Evolutionary conservation across 1,284 basidiomycete species (phyloP).

Genomic region (Cerioporus squamosus): DNA sequence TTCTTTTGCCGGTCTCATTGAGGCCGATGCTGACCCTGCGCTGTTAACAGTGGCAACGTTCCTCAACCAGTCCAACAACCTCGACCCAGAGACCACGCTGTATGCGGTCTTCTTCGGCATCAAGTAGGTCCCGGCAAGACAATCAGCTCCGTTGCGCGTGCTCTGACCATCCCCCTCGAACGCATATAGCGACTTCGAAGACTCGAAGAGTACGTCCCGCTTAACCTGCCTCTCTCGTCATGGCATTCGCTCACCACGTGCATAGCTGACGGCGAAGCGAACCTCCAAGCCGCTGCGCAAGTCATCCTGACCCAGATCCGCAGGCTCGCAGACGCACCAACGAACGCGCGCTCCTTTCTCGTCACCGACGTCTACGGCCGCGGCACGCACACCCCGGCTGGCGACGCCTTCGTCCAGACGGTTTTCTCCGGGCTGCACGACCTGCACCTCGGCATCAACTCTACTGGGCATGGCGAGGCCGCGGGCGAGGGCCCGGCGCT

Average conservation of each 20-base stretch:
- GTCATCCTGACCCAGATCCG: conserved; percentile 38
- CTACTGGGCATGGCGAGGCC: background rate
- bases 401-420: conserved; percentile 36
- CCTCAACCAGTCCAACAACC: conserved; percentile 34
- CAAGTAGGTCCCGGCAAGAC: conserved; percentile 28
- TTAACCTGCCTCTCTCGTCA: background rate
- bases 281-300: conserved; percentile 39
- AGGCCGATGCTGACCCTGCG: too few species aligned
- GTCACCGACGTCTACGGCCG: conserved; percentile 39
- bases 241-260: background rate
- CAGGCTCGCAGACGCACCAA: conserved; percentile 33
- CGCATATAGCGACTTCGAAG: conserved; percentile 32
- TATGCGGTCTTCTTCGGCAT: conserved; percentile 44
- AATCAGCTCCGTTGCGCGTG: background rate
- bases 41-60: conserved; percentile 32
- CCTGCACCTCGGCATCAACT: conserved; percentile 20
- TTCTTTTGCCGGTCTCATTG: too few species aligned
- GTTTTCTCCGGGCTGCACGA: conserved; percentile 32
- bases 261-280: conserved; percentile 37
- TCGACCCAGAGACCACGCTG: conserved; percentile 38
- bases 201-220: conserved; percentile 31
- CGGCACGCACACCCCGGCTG: conserved; percentile 29
- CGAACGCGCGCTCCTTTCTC: conserved; percentile 36
- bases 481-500: conserved; percentile 7
- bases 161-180: background rate